phyloP scores from a whole-genome alignment of 2,329 filamentous ascomycete genomes.

The Clarireedia sp. region DNA sequence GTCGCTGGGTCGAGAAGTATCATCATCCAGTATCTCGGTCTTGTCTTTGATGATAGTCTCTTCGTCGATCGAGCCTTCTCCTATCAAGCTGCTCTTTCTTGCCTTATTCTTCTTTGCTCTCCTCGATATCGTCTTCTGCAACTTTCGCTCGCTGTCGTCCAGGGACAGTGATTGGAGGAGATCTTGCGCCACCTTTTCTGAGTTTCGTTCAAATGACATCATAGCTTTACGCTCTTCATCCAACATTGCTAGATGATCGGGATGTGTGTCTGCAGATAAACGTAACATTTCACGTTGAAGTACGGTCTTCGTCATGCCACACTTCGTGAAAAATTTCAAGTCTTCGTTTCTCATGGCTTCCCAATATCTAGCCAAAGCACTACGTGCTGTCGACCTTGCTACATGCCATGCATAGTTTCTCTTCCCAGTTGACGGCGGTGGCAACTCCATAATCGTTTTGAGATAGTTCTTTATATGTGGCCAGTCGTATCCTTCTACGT shows the following conservation, averaged over 20 bases:
- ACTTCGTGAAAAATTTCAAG: background rate
- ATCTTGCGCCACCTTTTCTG: too few species aligned
- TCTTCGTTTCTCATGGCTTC: background rate
- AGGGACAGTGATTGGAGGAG: too few species aligned
- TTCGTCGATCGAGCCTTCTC: too few species aligned
- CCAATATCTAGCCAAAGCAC: background rate
- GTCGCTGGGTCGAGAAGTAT: too few species aligned
- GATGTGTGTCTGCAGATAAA: background rate
- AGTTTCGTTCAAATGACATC: too few species aligned
- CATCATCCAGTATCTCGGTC: too few species aligned
- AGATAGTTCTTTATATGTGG: background rate
- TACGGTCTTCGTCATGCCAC: background rate
- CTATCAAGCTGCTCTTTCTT: too few species aligned
- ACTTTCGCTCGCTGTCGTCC: too few species aligned
- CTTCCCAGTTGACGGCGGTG: background rate
- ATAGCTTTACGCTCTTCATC: background rate
- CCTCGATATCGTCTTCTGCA: too few species aligned
- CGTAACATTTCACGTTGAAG: background rate
- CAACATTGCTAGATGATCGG: background rate
- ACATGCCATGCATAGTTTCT: background rate
- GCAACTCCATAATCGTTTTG: background rate
- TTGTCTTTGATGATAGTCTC: too few species aligned
- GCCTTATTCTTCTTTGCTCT: too few species aligned
- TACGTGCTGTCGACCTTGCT: background rate
- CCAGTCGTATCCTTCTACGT: background rate